Evolutionary conservation across 2,329 filamentous ascomycete genomes (phyloP), one percentile per base, ranked within the genome.

Genomic region (Exserohilum rostratum): DNA sequence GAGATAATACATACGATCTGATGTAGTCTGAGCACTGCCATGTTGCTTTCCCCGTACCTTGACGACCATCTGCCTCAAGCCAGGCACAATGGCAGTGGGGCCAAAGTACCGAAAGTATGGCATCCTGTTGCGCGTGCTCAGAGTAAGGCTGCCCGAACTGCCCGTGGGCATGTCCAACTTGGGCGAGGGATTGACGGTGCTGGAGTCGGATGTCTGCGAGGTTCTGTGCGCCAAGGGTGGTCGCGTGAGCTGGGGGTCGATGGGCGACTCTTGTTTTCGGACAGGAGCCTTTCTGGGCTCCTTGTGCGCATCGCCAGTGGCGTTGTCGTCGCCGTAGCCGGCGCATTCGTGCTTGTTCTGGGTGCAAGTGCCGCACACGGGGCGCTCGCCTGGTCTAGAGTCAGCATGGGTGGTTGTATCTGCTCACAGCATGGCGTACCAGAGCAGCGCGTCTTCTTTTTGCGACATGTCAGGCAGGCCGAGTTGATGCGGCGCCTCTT

Each of bases 81-180:
- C 91, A 1, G 91, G 91, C 47, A 95, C 90, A 68, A 96, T 96
- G 58, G 91, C 92, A 1, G 92, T 96, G 0, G 91, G 90, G 0
- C 91, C 92, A 70, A 96, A 95, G 75, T 95, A 96, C 56, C 92
- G 83, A 67, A 96, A 96, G 72, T 95, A 96, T 0, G 91, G 91
- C 60, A 96, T 90, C 49, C 88, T 84, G 67, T 89, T 84, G 80
- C 71, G 78, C 74, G 63, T 83, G 79, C 58, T 83, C 38, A 79
- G 71, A 62, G 73, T 80, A 48, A 76, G 55, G 15, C 22, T 25
- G 22, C 57, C 37, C n/a, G 48, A 44, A 17, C 53, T 59, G 57
- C 58, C 50, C 17, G 51, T 55, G 7, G 64, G 53, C 13, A 60
- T 58, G 27, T 71, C 66, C 7, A 52, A 57, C 56, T 64, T 68